Evolutionary conservation across 2,329 filamentous ascomycete species (phyloP), one percentile per base, ranked within the genome.

Genomic region (Trichoderma endophyticum): DNA sequence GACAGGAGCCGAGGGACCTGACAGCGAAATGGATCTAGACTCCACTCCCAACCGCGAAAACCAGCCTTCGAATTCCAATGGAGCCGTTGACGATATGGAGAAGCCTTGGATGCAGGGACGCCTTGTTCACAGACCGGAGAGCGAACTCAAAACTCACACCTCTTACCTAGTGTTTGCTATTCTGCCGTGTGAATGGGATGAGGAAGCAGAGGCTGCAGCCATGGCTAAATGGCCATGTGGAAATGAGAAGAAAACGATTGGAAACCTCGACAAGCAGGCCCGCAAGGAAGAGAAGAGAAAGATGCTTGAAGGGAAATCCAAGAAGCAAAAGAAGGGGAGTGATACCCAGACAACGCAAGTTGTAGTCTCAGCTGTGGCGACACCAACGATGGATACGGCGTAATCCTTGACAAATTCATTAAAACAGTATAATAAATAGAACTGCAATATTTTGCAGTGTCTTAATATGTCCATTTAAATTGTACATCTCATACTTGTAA

Each of bases 111-210:
- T 92, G 79, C 89, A 95, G 73, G 96, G 96, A 1, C 88, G 89
- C 32, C 78, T 98, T 54, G 87, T 94, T 34, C 93, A 97, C 77
- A 88, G 94, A 28, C 90, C 93, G 0, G 96, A 99, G 83, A 84
- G 90, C 0, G 96, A 99, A 78, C 84, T 98, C 73, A 98, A 97
- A 86, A 96, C 93, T 8, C 96, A 99, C 82, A 99, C 96, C 0
- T 96, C 93, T n/a, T 99, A 99, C 80, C 87, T 99, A 5, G 92
- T 97, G 5, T 99, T 99, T 83, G 96, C 96, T 0, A 85, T 96
- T 3, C 82, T 99, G 73, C 95, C 96, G n/a, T 87, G 90, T 57
- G 91, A 93, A 74, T 99, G 96, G 96, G 91, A 86, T 0, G 91
- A 89, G 43, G 92, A 92, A 73, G 93, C 97, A 75, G 96, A 99